phyloP scores from a whole-genome alignment of 306 rosid species.

The Leucaena leucocephala region DNA sequence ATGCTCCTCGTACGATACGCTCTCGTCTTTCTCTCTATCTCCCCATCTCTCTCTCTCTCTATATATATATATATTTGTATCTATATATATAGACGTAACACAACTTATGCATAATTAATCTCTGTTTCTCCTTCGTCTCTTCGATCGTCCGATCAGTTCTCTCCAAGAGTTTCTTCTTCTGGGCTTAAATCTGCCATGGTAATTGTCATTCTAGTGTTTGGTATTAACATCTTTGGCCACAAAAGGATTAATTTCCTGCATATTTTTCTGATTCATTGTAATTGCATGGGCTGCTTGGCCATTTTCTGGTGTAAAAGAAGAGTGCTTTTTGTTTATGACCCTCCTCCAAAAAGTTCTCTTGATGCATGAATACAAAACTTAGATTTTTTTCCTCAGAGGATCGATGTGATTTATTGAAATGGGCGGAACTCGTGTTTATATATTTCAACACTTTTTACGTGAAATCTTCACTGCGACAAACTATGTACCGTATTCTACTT shows the following conservation, averaged over 20 bases:
- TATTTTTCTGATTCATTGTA: too few species aligned
- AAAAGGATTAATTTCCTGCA: too few species aligned
- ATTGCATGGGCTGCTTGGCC: too few species aligned
- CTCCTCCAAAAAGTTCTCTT: background rate
- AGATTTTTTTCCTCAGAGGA: too few species aligned
- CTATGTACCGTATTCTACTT: background rate
- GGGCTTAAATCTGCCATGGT: background rate
- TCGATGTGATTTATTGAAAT: background rate
- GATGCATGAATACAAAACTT: background rate
- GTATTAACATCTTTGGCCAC: too few species aligned
- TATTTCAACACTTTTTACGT: background rate
- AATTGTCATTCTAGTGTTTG: background rate
- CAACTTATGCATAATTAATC: background rate
- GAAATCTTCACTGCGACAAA: background rate
- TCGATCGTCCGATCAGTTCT: background rate
- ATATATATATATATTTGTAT: too few species aligned
- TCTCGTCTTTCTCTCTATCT: background rate
- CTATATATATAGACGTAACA: too few species aligned
- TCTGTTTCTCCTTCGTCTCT: background rate
- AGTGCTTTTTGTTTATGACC: background rate
- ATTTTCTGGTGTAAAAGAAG: background rate
- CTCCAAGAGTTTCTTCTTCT: background rate
- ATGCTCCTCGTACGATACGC: background rate
- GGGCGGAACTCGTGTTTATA: background rate
- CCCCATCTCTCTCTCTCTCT: background rate